phyloP scores from a whole-genome alignment of 148 eudicot genomes.

The Chenopodium formosanum region DNA sequence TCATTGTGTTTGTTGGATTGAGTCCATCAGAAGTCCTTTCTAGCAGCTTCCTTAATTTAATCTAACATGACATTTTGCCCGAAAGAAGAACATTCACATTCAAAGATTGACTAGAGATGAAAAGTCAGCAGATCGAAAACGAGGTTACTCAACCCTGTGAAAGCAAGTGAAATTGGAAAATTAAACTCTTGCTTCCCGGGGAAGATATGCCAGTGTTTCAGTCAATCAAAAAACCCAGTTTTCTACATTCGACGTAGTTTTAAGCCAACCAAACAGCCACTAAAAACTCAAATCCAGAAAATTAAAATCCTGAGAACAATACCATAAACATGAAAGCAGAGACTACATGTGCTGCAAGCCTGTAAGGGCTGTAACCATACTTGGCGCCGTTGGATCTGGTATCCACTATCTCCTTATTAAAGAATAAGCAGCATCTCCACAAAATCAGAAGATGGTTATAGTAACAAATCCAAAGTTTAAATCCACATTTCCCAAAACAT shows the following conservation, averaged over 20 bases:
- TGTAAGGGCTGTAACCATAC: conserved; percentile 18
- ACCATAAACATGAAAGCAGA: conserved; percentile 16
- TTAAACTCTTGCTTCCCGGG: neutral
- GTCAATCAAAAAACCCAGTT: neutral
- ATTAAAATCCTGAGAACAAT: neutral
- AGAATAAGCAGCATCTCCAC: conserved; percentile 14
- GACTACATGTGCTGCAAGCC: conserved; percentile 24
- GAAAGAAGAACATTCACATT: neutral
- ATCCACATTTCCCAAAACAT: conserved; percentile 29
- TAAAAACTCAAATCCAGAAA: neutral
- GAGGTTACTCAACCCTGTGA: neutral
- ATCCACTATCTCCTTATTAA: neutral
- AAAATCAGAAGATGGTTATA: conserved; percentile 21
- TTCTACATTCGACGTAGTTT: neutral
- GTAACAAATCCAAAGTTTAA: conserved; percentile 16
- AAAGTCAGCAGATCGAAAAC: neutral
- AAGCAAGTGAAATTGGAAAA: neutral
- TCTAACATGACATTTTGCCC: conserved; percentile 3
- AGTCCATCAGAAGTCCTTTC: conserved; percentile 17
- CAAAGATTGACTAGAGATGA: neutral
- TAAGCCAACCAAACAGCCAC: neutral
- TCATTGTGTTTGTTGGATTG: conserved; percentile 24
- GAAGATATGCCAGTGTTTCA: neutral
- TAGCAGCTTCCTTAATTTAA: conserved; percentile 14
- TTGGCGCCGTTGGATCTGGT: conserved; percentile 19